Conservation (phyloP, 495 filamentous ascomycete genomes). For the Xylaria palmicola region DNA sequence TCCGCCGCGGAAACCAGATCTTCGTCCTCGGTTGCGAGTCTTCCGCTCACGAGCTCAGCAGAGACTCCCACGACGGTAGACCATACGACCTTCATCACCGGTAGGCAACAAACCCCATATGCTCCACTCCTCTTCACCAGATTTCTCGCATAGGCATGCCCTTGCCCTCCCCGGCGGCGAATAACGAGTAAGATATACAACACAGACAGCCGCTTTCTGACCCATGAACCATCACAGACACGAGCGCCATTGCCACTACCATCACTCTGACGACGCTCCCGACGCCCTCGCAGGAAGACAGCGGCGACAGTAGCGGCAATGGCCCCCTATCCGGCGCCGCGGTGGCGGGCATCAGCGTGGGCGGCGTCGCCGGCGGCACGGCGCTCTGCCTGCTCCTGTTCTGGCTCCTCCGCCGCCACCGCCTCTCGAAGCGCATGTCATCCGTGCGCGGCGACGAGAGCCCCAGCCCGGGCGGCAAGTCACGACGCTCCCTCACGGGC, state of each 20-base stretch:
- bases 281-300: neutral
- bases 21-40: neutral
- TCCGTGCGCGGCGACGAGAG: neutral
- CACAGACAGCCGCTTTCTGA: neutral
- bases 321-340: neutral
- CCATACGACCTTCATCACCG: neutral
- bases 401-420: slow-evolving; percentile 19
- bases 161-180: neutral
- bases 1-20: neutral
- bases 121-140: neutral
- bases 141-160: neutral
- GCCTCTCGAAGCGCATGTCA: slow-evolving; percentile 20
- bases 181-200: no score
- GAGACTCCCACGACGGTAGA: neutral
- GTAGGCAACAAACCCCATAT: neutral
- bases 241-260: neutral
- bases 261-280: neutral
- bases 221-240: neutral
- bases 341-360: slow-evolving; percentile 20
- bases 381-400: slow-evolving; percentile 4
- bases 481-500: slow-evolving; percentile 1
- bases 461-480: slow-evolving; percentile 8
- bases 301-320: no score
- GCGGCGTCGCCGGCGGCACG: slow-evolving; percentile 12
- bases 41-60: neutral